Conservation (phyloP, 495 filamentous ascomycete genomes). For the Penicillium waksmanii region DNA sequence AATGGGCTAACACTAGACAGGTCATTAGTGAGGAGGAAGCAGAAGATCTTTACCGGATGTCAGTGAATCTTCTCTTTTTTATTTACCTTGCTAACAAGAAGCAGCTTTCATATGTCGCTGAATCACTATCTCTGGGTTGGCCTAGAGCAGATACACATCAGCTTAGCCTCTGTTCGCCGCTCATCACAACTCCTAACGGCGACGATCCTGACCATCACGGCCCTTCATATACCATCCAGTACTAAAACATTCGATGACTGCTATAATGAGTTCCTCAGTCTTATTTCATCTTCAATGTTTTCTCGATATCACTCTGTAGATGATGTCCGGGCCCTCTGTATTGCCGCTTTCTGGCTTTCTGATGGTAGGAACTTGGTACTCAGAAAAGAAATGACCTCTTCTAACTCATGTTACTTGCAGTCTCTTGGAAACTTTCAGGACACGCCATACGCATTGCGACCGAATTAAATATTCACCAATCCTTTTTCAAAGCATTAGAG, state of each 20-base stretch:
- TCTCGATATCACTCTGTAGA: not conserved
- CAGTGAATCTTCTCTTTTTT: not conserved
- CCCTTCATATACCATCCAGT: not conserved
- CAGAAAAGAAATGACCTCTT: not conserved
- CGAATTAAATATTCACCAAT: not conserved
- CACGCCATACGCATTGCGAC: not conserved
- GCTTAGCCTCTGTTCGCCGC: not conserved
- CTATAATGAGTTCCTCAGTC: not conserved
- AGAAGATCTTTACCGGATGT: not conserved
- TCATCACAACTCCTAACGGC: not conserved
- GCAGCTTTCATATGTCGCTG: not conserved
- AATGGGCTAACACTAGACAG: not conserved
- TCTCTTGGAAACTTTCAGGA: not conserved
- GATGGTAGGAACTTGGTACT: not conserved
- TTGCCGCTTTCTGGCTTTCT: not conserved
- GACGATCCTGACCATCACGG: not conserved
- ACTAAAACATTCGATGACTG: not conserved
- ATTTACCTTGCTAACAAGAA: not conserved
- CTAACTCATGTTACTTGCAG: not conserved
- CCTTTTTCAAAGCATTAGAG: not conserved
- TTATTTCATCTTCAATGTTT: not conserved
- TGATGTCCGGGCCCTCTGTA: not conserved
- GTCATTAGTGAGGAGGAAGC: not conserved
- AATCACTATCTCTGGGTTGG: not conserved
- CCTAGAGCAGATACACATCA: not conserved